These are phyloP conservation scores for Nicotiana sylvestris DNA, from an alignment of 257 asterid genomes.

Conservation along the genomic window DNA sequence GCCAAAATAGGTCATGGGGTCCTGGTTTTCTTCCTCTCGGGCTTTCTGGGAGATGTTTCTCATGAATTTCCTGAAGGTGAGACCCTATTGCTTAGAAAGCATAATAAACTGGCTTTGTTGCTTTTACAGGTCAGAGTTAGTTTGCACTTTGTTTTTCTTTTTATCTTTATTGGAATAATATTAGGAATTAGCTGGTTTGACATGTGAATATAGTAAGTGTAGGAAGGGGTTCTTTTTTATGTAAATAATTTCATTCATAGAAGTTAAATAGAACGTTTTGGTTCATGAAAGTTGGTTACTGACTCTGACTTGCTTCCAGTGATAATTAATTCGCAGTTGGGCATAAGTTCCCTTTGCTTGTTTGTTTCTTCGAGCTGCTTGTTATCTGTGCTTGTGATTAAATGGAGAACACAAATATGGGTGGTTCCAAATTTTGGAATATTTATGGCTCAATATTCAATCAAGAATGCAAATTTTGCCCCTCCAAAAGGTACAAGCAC, in stretches of 20 bases:
- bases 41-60: slow-evolving; percentile 16
- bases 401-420: neutral
- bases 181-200: neutral
- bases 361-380: neutral
- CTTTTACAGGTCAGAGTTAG: neutral
- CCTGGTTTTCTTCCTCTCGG: slow-evolving; percentile 1
- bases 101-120: slow-evolving; percentile 23
- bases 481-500: neutral
- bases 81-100: slow-evolving; percentile 18
- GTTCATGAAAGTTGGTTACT: too few species aligned
- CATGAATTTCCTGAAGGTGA: slow-evolving; percentile 7
- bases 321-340: too few species aligned
- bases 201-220: neutral
- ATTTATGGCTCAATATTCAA: neutral
- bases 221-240: neutral
- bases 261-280: neutral
- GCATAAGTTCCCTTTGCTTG: too few species aligned
- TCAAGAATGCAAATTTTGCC: neutral
- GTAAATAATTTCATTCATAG: neutral
- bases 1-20: slow-evolving; percentile 35
- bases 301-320: too few species aligned
- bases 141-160: slow-evolving; percentile 8
- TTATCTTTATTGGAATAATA: neutral
- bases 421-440: neutral
- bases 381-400: neutral